phyloP scores from a whole-genome alignment of 23 red algal species.

The Gracilaria gracilis region DNA sequence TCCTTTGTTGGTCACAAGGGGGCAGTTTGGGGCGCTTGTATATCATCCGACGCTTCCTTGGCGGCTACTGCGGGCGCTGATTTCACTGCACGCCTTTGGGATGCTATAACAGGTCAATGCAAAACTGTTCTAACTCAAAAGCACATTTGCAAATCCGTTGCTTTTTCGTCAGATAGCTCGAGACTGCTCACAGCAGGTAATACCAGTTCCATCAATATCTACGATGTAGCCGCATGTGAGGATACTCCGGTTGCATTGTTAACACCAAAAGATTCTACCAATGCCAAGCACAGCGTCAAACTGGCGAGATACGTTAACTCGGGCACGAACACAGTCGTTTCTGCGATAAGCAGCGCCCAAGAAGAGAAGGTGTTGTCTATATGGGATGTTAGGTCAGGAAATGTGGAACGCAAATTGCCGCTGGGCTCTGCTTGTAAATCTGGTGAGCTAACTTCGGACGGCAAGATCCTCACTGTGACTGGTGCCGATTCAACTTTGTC shows the following conservation, averaged over 20 bases:
- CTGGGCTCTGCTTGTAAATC: slow-evolving; percentile 66
- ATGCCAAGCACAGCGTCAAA: slow-evolving; percentile 55
- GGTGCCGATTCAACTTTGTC: slow-evolving; percentile 65
- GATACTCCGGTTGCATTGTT: slow-evolving; percentile 68
- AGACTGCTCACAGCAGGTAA: slow-evolving; percentile 76
- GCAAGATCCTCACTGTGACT: slow-evolving; percentile 72
- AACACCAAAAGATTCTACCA: slow-evolving; percentile 15
- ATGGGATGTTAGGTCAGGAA: slow-evolving; percentile 85
- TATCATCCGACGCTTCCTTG: slow-evolving; percentile 75
- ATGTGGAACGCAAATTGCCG: slow-evolving; percentile 54
- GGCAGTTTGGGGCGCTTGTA: slow-evolving; percentile 88
- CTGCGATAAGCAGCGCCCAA: slow-evolving; percentile 50
- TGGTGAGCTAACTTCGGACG: slow-evolving; percentile 75
- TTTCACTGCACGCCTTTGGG: slow-evolving; percentile 86
- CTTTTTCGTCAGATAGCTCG: slow-evolving; percentile 75
- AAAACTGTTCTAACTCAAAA: slow-evolving; percentile 67
- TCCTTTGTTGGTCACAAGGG: slow-evolving; percentile 93
- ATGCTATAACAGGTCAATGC: slow-evolving; percentile 77
- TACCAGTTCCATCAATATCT: slow-evolving; percentile 79
- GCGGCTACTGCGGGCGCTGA: slow-evolving; percentile 90
- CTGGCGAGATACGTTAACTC: slow-evolving; percentile 76
- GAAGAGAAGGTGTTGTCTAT: slow-evolving; percentile 77
- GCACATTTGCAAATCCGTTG: slow-evolving; percentile 87
- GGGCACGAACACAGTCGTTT: slow-evolving; percentile 67
- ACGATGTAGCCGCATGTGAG: slow-evolving; percentile 71